Evolutionary conservation across 768 basidiomycete species (phyloP), one percentile per base, ranked within the genome.

Genomic region (Kondoa subrosea): DNA sequence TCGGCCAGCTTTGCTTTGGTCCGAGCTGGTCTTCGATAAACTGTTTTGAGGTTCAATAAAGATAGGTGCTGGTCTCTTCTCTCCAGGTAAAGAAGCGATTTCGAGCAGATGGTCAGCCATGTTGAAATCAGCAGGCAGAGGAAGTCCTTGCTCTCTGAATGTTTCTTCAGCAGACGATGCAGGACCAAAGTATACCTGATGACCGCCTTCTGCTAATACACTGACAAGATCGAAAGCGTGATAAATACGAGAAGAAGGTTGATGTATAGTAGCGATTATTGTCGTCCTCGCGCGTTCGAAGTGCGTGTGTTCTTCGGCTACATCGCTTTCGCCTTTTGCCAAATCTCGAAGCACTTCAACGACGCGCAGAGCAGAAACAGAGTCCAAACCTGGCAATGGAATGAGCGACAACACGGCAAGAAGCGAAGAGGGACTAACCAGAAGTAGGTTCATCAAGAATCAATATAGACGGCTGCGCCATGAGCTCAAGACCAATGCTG

Each of bases 81-180:
- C 40, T 30, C 8, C 82, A 0, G 84, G 81, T 62, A 84, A 83
- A 72, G 84, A 86, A 1, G 91, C 91, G 64, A 96, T 82, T 71
- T 95, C 91, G 26, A 96, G 81, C 14, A 95, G 81, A 73, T 92
- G 88, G 75, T 96, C 92, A 0, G 92, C 91, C 21, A 92, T 83
- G 73, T 95, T 95, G 78, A 92, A 91, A 0, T 89, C 90, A 62
- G 84, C 81, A 4, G 83, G 86, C 73, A 85, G 89, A 12, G 81
- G 78, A 56, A 69, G 70, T 3, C 81, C 81, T 27, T 78, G 76
- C 26, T 72, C 77, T 0, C 82, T 80, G 74, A 92, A 88, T 75
- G 87, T 81, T 14, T 83, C 81, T 0, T 81, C 83, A 0, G 82
- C 81, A 66, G 85, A 82, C 0, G 83, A 82, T 1, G 91, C 91